A percentile compares a stretch with the other conserved stretches of the same genome.
These are phyloP conservation scores for Thermothelomyces thermophilus DNA, from an alignment of 2,329 filamentous ascomycete genomes.

Conservation along the genomic window DNA sequence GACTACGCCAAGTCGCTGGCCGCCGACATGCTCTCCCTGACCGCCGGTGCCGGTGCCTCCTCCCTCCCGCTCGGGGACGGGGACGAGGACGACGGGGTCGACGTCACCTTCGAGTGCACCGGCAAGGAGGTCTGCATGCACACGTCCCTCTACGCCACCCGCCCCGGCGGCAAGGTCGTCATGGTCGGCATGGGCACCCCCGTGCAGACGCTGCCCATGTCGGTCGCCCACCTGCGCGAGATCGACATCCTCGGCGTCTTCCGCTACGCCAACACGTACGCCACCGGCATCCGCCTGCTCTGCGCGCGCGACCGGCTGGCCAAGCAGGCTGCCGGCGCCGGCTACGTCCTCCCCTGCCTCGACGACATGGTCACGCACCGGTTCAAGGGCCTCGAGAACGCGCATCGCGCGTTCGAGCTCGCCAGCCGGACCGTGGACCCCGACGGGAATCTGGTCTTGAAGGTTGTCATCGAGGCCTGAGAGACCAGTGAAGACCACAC, in stretches of 20 bases:
- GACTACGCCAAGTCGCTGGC: conserved; percentile 46
- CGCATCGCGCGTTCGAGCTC: conserved; percentile 61
- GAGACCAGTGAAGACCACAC: too few relatives aligned
- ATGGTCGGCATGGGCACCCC: conserved; percentile 77
- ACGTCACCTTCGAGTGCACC: conserved; percentile 69
- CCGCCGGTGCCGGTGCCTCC: conserved; percentile 26
- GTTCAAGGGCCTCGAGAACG: conserved; percentile 57
- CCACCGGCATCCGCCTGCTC: conserved; percentile 59
- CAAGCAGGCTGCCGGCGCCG: conserved; percentile 26
- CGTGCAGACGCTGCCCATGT: conserved; percentile 66
- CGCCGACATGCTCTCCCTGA: conserved; percentile 41
- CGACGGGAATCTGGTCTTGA: conserved; percentile 61
- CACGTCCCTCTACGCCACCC: conserved; percentile 64
- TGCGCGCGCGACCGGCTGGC: conserved; percentile 38
- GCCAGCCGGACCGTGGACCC: conserved; percentile 62
- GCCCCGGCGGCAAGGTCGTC: conserved; percentile 64
- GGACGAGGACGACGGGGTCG: conserved; percentile 59
- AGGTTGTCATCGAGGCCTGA: conserved; percentile 59
- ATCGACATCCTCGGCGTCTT: conserved; percentile 75
- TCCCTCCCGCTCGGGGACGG: conserved; percentile 31
- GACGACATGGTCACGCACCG: conserved; percentile 69
- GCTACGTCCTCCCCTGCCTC: conserved; percentile 50
- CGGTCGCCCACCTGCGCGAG: conserved; percentile 63
- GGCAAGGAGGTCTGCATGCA: conserved; percentile 71
- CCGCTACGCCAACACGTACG: conserved; percentile 70